Evolutionary conservation across 371 early-diverging fungal genomes (phyloP).

Genomic region (Funneliformis caledonium): DNA sequence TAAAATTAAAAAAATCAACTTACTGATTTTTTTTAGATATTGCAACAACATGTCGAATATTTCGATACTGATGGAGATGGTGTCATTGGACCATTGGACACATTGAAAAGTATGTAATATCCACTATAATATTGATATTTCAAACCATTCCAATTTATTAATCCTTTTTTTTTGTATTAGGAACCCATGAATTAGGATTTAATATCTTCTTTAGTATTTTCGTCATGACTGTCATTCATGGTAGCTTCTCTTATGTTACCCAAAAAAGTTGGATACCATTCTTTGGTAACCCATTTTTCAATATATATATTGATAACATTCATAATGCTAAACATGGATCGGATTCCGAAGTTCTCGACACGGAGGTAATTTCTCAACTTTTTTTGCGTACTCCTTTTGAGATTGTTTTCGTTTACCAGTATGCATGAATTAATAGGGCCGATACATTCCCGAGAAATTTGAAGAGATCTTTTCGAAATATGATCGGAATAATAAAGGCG

Average conservation of each 20-base stretch:
- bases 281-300: constrained; percentile 46
- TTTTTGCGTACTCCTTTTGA: background rate
- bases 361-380: constrained; percentile 28
- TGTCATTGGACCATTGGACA: constrained; percentile 49
- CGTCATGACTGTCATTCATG: constrained; percentile 49
- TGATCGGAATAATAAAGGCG: constrained; percentile 44
- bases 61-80: constrained; percentile 51
- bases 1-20: too few species aligned
- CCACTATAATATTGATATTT: background rate
- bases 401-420: background rate
- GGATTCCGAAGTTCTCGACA: constrained; percentile 54
- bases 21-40: constrained; percentile 37
- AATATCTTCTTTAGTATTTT: constrained; percentile 47
- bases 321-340: constrained; percentile 58
- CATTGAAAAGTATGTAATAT: constrained; percentile 40
- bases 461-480: constrained; percentile 59
- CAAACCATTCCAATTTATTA: background rate
- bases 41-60: constrained; percentile 55
- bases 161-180: constrained; percentile 24
- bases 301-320: constrained; percentile 51
- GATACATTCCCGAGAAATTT: constrained; percentile 53
- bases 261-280: constrained; percentile 44
- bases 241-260: constrained; percentile 46
- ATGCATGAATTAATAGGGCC: constrained; percentile 37
- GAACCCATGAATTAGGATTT: constrained; percentile 54